Base-by-base conservation (phyloP, 306 rosid genomes). In the Quercus parvula region DNA sequence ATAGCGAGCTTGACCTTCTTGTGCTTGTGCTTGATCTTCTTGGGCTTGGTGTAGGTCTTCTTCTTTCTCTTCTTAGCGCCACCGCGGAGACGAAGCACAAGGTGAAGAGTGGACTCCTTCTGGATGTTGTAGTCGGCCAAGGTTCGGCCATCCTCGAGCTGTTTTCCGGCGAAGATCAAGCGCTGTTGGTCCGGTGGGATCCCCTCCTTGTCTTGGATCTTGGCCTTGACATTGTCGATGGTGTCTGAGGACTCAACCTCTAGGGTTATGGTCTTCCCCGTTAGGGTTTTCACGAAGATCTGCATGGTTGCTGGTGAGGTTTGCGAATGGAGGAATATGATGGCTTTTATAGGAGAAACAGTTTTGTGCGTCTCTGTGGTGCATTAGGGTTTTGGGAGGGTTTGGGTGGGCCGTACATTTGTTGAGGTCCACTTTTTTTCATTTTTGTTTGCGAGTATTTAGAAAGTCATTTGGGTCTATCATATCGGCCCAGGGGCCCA, bases 11-110 rank as follows among this genome's bases (percentile, higher is more conserved):
- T 79, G n/a, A 83, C 83, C 83, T 83, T 83, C 83, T 83, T 83
- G 77, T 79, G 70, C 86, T 83, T 75, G 86, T 78, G 86, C 86
- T 83, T 78, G 56, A 78, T 70, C 75, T 83, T 83, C 81, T 78
- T 83, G 28, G 86, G 86, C 70, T 79, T 83, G 35, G 86, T 83
- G 78, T 83, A 83, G 31, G 81, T 83, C 86, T 83, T 83, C 86
- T 83, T 79, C 86, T 83, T 79, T 11, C 77, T 73, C 81, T 83
- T 79, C 74, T 83, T 83, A 27, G 86, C 83, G 15, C 86, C 83
- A 18, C 83, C 80, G 0, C 81, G 58, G 20, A 83, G 81, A 24
- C 83, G 41, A 41, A 82, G 81, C 6, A 82, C 85, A 30, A 77
- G 78, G 68, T 82, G 85, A 5, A 82, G 85, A 12, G 85, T 77